phyloP scores from a whole-genome alignment of 768 basidiomycete species.

The Rhizopogon rudus region DNA sequence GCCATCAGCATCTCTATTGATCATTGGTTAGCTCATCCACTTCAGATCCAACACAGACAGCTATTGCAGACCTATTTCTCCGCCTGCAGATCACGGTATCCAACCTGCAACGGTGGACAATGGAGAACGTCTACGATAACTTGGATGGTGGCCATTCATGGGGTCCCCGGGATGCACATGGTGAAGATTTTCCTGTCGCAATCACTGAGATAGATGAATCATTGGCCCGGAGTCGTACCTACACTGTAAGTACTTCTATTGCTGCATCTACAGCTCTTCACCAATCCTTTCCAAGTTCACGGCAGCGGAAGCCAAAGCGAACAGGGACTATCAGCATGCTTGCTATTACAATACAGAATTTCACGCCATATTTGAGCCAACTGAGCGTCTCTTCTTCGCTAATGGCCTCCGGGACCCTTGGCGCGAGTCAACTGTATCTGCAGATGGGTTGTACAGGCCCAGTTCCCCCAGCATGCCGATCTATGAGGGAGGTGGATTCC shows the following conservation, averaged over 20 bases:
- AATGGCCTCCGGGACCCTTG: slow-evolving; percentile 68
- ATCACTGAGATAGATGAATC: too few relatives aligned
- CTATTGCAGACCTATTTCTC: background rate
- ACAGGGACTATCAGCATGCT: background rate
- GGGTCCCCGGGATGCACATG: too few relatives aligned
- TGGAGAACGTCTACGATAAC: background rate
- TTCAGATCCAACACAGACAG: background rate
- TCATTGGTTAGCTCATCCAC: background rate
- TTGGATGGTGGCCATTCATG: background rate
- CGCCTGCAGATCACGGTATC: background rate
- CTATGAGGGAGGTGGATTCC: slow-evolving; percentile 51
- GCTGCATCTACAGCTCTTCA: too few relatives aligned
- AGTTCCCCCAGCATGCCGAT: slow-evolving; percentile 56
- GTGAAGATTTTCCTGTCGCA: too few relatives aligned
- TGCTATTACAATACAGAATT: too few relatives aligned
- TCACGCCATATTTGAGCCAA: too few relatives aligned
- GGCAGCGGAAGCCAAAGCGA: background rate
- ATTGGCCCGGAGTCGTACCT: too few relatives aligned
- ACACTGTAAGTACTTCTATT: too few relatives aligned
- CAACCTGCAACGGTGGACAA: background rate
- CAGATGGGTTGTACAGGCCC: slow-evolving; percentile 37
- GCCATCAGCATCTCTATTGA: background rate
- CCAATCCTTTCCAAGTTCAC: too few relatives aligned
- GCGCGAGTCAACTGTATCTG: slow-evolving; percentile 64
- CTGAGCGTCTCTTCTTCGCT: slow-evolving; percentile 63